Evolutionary conservation across 2,329 filamentous ascomycete species (phyloP).

Genomic region (Zasmidium citrigriseum): DNA sequence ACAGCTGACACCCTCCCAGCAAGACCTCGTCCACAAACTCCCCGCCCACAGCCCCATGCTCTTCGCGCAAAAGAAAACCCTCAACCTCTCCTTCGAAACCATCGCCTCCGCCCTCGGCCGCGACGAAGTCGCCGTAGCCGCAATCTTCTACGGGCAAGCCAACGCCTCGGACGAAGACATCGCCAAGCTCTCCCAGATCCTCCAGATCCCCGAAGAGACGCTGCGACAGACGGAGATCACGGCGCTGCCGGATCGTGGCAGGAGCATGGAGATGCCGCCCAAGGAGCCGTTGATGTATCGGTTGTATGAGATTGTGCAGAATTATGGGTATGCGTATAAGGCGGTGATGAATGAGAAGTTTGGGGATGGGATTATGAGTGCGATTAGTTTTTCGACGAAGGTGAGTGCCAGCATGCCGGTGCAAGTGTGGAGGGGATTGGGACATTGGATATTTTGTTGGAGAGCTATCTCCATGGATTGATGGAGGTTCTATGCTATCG

Average conservation of each 20-base stretch:
- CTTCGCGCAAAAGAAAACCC: constrained; percentile 76
- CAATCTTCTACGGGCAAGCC: constrained; percentile 87
- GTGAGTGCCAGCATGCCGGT: constrained; percentile 57
- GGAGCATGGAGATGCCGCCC: constrained; percentile 78
- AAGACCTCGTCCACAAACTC: constrained; percentile 67
- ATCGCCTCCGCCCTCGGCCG: constrained; percentile 74
- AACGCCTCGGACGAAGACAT: constrained; percentile 71
- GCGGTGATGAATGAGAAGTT: constrained; percentile 91
- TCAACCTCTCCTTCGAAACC: constrained; percentile 74
- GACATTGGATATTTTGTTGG: too few relatives aligned
- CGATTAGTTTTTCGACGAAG: constrained; percentile 85
- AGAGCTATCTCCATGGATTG: too few relatives aligned
- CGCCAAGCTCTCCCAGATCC: constrained; percentile 64
- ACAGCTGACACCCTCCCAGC: constrained; percentile 48
- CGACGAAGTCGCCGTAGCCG: constrained; percentile 80
- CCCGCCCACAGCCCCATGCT: constrained; percentile 71
- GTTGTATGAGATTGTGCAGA: constrained; percentile 92
- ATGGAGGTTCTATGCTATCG: too few relatives aligned
- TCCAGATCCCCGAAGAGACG: constrained; percentile 59
- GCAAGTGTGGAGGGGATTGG: too few relatives aligned
- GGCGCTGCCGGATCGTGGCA: constrained; percentile 79
- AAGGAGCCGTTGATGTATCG: constrained; percentile 86
- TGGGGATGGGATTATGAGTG: constrained; percentile 86
- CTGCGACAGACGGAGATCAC: constrained; percentile 63
- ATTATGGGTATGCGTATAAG: constrained; percentile 96